A percentile compares a stretch with the other conserved stretches of the same genome.
Conservation (phyloP, 2,329 filamentous ascomycete species). For the Sporothrix curviconia region DNA sequence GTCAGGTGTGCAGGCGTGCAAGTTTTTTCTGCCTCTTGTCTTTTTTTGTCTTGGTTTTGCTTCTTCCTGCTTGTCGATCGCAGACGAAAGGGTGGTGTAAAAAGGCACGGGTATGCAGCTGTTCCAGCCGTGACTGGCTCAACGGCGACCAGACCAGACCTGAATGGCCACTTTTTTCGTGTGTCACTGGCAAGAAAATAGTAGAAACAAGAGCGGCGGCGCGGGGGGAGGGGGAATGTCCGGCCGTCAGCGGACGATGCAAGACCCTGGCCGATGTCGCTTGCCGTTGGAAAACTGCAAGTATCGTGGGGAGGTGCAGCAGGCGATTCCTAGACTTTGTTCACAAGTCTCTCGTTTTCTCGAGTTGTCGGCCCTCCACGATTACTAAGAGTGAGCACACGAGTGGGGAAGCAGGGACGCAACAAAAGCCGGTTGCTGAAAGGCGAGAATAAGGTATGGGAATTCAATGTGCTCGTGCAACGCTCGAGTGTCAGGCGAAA, state of each 20-base stretch:
- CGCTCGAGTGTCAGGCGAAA: no score
- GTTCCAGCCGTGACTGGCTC: no score
- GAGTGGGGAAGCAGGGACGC: background rate
- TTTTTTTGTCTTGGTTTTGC: no score
- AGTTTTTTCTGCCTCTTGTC: no score
- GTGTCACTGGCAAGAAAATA: background rate
- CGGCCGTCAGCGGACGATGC: background rate
- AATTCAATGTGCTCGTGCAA: background rate
- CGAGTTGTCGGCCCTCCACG: background rate
- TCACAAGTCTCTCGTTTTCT: background rate
- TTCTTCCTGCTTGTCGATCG: no score
- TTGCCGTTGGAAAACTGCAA: background rate
- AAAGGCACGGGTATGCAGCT: no score
- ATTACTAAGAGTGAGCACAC: background rate
- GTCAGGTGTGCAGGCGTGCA: background rate
- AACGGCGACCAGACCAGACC: no score
- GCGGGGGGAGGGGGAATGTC: slow-evolving; percentile 2
- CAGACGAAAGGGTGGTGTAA: background rate
- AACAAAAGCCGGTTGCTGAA: no score
- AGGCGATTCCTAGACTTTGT: background rate
- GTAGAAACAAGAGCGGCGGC: no score
- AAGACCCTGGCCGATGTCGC: slow-evolving; percentile 1
- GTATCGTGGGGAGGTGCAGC: background rate
- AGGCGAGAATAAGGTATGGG: background rate
- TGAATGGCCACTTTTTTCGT: no score